Evolutionary conservation across 257 asterid species (phyloP), one percentile per base, ranked within the genome.

Genomic region (Primulina eburnea): DNA sequence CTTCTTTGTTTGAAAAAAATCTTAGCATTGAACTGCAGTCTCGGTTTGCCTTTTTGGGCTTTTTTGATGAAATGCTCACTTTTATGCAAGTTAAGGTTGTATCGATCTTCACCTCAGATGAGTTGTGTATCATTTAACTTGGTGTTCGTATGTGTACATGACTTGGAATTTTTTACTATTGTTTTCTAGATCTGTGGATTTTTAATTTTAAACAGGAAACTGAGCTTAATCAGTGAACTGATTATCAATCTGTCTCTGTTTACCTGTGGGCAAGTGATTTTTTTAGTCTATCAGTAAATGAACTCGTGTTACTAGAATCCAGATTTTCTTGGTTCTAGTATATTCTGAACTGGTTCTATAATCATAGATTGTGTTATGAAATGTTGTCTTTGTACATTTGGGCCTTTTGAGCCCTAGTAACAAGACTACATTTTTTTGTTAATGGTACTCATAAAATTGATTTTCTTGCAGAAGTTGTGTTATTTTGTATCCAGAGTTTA

Each of bases 121-220:
- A 43, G 29, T 29, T 62, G 14, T 14, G 74, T 62, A 67, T 76
- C 65, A 28, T 34, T 68, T 73, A 64, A 64, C 69, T 50, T 80
- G 77, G 66, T 64, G 79, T 67, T 56, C 86, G 79, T 82, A 38
- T 88, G 83, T 82, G 61, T 73, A 65, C 61, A 37, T 21, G 57
- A 52, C 74, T 58, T 12, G 70, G 67, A 62, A 62, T 17, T 69
- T 43, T 47, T 16, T 56, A 26, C 73, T 71, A 60, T 52, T 58
- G 67, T 63, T 34, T 70, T 47, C 68, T 75, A 75, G 84, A 71
- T 85, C 81, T 75, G 80, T 73, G 59, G 33, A 29, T 62, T 62
- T 71, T 32, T 80, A 72, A 60, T 57, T 68, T 56, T 57, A 40
- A 55, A 47, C 40, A 70, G 33, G 52, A 76, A 73, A 35, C 64